These are phyloP conservation scores for Fagopyrum tataricum DNA, from an alignment of 148 eudicot species.

Conservation along the genomic window DNA sequence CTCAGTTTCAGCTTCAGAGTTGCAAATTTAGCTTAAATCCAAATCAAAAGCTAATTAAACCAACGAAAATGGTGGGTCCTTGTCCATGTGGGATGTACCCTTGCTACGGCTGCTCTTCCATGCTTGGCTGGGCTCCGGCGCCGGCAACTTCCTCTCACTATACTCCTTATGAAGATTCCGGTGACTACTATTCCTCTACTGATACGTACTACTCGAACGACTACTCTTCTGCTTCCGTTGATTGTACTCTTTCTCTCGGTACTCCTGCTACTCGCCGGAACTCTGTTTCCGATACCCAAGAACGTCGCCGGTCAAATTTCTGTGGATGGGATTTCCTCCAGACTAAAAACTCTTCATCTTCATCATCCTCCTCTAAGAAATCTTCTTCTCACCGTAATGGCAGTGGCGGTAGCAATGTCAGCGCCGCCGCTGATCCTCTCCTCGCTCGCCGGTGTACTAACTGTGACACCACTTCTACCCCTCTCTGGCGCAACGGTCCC, in stretches of 20 bases:
- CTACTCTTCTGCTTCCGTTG: conserved; percentile 36
- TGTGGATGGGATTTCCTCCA: conserved; percentile 73
- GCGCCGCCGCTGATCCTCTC: conserved; percentile 38
- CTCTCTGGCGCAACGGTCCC: conserved; percentile 97
- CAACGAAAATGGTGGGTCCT: conserved; percentile 35
- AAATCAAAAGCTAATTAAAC: neutral
- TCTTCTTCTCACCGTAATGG: conserved; percentile 11
- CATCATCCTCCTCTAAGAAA: conserved; percentile 14
- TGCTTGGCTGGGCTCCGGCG: conserved; percentile 10
- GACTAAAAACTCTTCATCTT: conserved; percentile 15
- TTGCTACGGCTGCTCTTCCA: conserved; percentile 16
- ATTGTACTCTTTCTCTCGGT: conserved; percentile 89
- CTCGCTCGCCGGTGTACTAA: conserved; percentile 86
- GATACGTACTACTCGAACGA: neutral
- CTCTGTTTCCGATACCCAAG: neutral
- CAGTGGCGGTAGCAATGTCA: conserved; percentile 17
- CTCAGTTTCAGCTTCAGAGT: too few species aligned
- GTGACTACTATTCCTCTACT: conserved; percentile 12
- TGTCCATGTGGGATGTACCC: conserved; percentile 44
- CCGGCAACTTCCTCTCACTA: neutral
- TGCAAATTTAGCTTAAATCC: neutral
- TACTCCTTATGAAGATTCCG: conserved; percentile 10
- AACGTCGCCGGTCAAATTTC: conserved; percentile 30
- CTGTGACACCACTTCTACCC: conserved; percentile 97
- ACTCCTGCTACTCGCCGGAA: conserved; percentile 68